A percentile compares a stretch with the other conserved stretches of the same genome.
Evolutionary conservation across 1,284 basidiomycete genomes (phyloP).

Genomic region (Afroboletus lepidellus): DNA sequence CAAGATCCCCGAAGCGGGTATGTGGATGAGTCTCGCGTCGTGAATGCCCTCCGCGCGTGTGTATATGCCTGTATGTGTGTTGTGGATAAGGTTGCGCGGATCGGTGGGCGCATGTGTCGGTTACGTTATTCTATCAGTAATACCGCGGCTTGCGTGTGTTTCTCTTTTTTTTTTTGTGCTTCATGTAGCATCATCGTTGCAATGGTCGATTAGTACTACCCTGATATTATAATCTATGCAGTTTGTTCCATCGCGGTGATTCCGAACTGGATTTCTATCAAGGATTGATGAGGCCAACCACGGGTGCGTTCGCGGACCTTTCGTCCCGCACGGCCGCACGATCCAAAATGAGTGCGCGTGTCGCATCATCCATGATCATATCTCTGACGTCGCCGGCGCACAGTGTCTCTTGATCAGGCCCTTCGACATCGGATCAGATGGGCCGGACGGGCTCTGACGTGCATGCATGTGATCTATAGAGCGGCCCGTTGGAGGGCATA

Average conservation of each 20-base stretch:
- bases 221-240: slow-evolving; percentile 16
- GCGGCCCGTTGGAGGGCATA: no score
- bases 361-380: no score
- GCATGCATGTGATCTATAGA: no score
- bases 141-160: slow-evolving; percentile 20
- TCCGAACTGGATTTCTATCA: no score
- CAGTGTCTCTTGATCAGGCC: no score
- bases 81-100: background rate
- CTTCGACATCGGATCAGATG: no score
- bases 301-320: no score
- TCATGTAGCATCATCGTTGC: slow-evolving; percentile 31
- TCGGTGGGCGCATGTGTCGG: background rate
- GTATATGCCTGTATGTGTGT: background rate
- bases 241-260: background rate
- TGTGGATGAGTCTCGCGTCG: slow-evolving; percentile 77
- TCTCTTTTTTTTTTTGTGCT: slow-evolving; percentile 17
- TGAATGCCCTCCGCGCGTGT: slow-evolving; percentile 15
- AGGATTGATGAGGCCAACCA: no score
- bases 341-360: no score
- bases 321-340: no score
- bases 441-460: no score
- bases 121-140: slow-evolving; percentile 38
- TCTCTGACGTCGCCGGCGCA: no score
- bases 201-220: slow-evolving; percentile 21
- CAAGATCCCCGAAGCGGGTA: slow-evolving; percentile 59